Evolutionary conservation across 2,329 filamentous ascomycete species (phyloP), one percentile per base, ranked within the genome.

Genomic region (Diaporthe sp.): DNA sequence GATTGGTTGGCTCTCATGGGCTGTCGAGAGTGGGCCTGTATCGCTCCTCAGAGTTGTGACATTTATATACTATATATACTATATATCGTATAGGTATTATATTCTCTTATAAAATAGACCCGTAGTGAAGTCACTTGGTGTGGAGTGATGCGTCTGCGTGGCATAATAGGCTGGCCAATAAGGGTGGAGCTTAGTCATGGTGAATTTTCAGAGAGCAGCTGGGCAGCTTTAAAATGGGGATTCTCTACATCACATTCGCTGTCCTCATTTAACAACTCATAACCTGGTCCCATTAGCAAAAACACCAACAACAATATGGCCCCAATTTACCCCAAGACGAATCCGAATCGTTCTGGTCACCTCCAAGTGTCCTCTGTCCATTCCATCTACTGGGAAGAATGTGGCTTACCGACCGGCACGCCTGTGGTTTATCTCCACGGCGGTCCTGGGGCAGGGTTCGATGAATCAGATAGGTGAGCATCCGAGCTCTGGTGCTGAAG

Each of bases 391-490:
- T 82, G 77, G 65, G 81, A 82, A 75, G 81, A 77, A 34, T 76
- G 74, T 55, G 76, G 76, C 44, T 34, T 28, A 34, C 57, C 76
- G 19, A 65, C 74, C 25, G 81, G 80, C 25, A 79, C 80, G 4
- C 80, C 77, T 82, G 84, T 85, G 0, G 78, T 87, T 31, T 87
- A 83, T 74, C 82, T 87, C 10, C 86, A 87, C 67, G 86, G 86
- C n/a, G 86, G 86, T 2, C 86, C 86, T 4, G 85, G 85, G 46
- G 85, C 83, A 31, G 67, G 67, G 12, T 31, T 71, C n/a, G 49
- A 57, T 12, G 67, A 71, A 37, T 37, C 31, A 31, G 67, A 71
- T 22, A 68, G 62, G 62, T 46, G 49, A 68, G 42, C 28, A 46
- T 28, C 25, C 13, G 10, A 22, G 19, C 42, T 34, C 39, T 46